Percentiles rank a stretch among this genome's conserved stretches.
Conservation (phyloP, 2,329 filamentous ascomycete species). For the Sarocladium strictum region DNA sequence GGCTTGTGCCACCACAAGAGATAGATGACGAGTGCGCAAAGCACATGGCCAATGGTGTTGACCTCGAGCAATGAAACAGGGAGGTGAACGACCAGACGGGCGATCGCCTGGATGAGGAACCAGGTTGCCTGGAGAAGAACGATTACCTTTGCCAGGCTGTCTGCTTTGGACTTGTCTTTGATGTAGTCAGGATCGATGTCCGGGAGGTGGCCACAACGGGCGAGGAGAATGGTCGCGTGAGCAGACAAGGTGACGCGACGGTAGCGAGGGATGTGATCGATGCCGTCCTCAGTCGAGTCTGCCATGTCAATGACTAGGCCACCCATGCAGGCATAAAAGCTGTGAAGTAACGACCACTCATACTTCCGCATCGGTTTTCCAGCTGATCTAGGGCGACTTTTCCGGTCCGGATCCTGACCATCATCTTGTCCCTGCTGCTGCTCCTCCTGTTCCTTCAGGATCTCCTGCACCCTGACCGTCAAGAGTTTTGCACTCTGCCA, state of each 20-base stretch:
- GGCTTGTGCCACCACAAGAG: slow-evolving; percentile 28
- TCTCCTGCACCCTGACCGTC: slow-evolving; percentile 12
- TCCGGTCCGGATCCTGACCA: neutral
- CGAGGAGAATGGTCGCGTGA: slow-evolving; percentile 11
- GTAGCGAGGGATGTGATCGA: neutral
- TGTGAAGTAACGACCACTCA: slow-evolving; percentile 22
- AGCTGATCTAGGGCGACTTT: neutral
- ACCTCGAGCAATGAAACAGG: slow-evolving; percentile 30
- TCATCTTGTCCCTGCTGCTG: neutral
- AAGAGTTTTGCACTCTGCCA: slow-evolving; percentile 10
- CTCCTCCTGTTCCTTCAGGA: slow-evolving; percentile 3
- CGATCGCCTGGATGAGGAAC: slow-evolving; percentile 29
- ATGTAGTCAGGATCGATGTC: slow-evolving; percentile 18
- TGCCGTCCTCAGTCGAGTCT: neutral
- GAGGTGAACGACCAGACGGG: slow-evolving; percentile 21
- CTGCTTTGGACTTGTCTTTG: slow-evolving; percentile 28
- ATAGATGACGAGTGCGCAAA: slow-evolving; percentile 27
- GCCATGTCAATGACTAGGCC: slow-evolving; percentile 20
- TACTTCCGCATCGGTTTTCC: neutral
- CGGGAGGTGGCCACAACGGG: slow-evolving; percentile 3
- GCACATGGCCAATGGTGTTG: slow-evolving; percentile 26
- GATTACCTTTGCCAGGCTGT: slow-evolving; percentile 26
- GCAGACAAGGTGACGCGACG: slow-evolving; percentile 3
- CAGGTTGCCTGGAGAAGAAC: slow-evolving; percentile 30
- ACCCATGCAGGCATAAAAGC: slow-evolving; percentile 24